phyloP scores from a whole-genome alignment of 352 stramenopile species.

The Globisporangium carolinianum region DNA sequence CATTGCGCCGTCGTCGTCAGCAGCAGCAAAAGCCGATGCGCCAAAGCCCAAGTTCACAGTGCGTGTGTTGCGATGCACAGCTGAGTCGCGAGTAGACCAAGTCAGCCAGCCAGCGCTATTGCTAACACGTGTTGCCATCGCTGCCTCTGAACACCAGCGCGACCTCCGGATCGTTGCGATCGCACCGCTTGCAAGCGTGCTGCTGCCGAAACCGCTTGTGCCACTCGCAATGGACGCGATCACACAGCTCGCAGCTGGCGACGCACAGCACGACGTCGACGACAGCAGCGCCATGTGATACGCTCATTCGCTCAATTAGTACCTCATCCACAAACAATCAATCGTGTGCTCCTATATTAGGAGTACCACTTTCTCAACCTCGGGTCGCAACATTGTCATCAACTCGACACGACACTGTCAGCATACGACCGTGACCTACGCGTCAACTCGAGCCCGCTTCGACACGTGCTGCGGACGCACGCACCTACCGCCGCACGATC shows the following conservation, averaged over 20 bases:
- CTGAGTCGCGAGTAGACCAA: too few species aligned
- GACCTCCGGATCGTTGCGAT: slow-evolving; percentile 46
- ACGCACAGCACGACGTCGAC: neutral
- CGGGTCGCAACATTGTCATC: too few species aligned
- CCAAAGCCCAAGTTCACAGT: slow-evolving; percentile 22
- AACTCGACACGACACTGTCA: too few species aligned
- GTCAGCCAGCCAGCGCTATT: too few species aligned
- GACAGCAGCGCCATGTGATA: too few species aligned
- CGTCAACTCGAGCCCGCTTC: too few species aligned
- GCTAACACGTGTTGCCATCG: neutral
- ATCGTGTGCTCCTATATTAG: too few species aligned
- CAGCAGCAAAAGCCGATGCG: slow-evolving; percentile 5
- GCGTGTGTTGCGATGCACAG: neutral
- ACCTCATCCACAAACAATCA: too few species aligned
- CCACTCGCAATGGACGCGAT: slow-evolving; percentile 31
- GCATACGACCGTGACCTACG: too few species aligned
- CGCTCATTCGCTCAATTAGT: too few species aligned
- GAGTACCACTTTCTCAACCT: too few species aligned
- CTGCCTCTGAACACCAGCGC: slow-evolving; percentile 11
- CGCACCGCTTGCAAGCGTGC: slow-evolving; percentile 25
- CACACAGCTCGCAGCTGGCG: neutral
- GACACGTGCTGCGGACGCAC: neutral
- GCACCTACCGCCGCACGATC: slow-evolving; percentile 47
- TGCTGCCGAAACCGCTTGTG: slow-evolving; percentile 37
- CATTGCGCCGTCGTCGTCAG: slow-evolving; percentile 7